Conservation (phyloP, 139 green algal species). For the Picochlorum sp. region DNA sequence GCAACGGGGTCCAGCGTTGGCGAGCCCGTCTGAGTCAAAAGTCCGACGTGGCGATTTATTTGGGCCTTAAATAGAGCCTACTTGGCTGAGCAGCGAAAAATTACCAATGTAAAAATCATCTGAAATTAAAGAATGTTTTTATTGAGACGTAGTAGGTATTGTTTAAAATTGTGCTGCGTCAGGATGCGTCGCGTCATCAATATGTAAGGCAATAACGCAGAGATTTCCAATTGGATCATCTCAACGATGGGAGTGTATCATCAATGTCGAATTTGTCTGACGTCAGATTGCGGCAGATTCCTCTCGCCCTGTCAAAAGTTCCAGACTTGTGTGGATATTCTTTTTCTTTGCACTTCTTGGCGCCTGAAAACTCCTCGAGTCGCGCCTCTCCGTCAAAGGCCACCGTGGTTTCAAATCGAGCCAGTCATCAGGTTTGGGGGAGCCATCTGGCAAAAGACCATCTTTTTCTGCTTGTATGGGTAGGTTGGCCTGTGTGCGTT, state of each 20-base stretch:
- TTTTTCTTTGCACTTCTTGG: slow-evolving; percentile 35
- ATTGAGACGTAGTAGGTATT: too few species aligned
- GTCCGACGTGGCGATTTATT: too few species aligned
- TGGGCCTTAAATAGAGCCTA: too few species aligned
- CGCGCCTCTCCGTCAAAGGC: slow-evolving; percentile 63
- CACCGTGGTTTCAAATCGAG: slow-evolving; percentile 79
- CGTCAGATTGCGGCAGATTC: background rate
- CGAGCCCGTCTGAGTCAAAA: too few species aligned
- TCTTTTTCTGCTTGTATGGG: slow-evolving; percentile 20
- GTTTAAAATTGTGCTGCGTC: too few species aligned
- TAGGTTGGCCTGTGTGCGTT: slow-evolving; percentile 46
- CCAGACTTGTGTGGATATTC: slow-evolving; percentile 32
- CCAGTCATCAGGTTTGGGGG: slow-evolving; percentile 36
- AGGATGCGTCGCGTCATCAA: too few species aligned
- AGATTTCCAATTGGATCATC: background rate
- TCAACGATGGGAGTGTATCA: background rate
- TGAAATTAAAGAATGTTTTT: too few species aligned
- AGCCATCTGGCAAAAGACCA: slow-evolving; percentile 9
- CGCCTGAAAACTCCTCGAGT: slow-evolving; percentile 20
- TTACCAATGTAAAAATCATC: too few species aligned
- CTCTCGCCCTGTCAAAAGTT: slow-evolving; percentile 16
- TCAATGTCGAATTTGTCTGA: background rate
- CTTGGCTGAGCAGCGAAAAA: too few species aligned
- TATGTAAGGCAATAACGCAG: too few species aligned
- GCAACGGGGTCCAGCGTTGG: too few species aligned